Base-by-base conservation (phyloP, 306 rosid genomes). In the Vigna trinervia region DNA sequence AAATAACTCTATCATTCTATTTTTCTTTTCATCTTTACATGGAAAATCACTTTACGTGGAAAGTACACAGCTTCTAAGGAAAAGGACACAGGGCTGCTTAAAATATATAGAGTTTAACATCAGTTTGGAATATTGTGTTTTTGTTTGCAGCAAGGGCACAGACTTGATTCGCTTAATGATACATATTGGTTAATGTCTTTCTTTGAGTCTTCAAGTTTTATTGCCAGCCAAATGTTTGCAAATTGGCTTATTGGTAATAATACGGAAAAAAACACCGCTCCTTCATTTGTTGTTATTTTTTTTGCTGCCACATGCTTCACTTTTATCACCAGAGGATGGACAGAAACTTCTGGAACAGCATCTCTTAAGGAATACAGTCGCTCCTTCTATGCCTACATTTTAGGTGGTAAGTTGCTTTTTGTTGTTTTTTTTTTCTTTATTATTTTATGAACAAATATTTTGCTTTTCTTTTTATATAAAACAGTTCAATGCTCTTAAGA, bases 181-280 rank as follows among this genome's bases (percentile, higher is more conserved):
- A 87, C 93, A 23, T 92, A 86, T 89, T 95, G 99, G 99, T 83
- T 92, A 67, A 95, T 95, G 97, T 86, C 87, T 82, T 85, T 89
- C 79, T 89, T 87, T 84, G 97, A 95, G 89, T 85, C 96, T 10
- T 91, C 88, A 11, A 92, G 89, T 69, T 85, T 82, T 76, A 86
- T 95, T 81, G 97, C 90, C 81, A 88, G 95, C 89, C 99, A 95
- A 83, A 76, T 89, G 79, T 82, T 95, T 89, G 88, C 92, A 72
- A 92, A 95, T 85, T 89, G 97, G 93, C 85, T 92, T 71, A 63
- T 92, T 60, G 92, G 83, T 65, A 71, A 89, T 84, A 78, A 75
- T 71, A 70, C 48, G 19, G 84, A 73, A 81, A 86, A 67, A 75
- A 91, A 34, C 71, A 61, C 86, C 28, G 60, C 86, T 81, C 88